Base-by-base conservation (phyloP, 257 asterid genomes). In the Rubia yunnanensis region DNA sequence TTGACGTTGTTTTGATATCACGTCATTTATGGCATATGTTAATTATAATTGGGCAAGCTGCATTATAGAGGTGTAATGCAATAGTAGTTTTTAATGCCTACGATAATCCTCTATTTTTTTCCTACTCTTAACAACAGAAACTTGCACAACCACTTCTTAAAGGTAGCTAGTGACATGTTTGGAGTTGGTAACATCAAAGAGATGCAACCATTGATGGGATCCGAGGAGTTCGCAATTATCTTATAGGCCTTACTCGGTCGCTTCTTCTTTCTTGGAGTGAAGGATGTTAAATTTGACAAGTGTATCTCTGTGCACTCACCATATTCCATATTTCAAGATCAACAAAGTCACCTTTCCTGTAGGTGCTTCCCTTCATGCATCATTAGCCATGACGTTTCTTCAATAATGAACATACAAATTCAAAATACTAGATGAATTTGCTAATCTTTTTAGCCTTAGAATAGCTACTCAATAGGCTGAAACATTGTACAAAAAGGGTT, bases 321-420 rank as follows among this genome's bases (percentile, higher is more conserved):
- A 0, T n/a, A n/a, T n/a, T n/a, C n/a, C n/a, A n/a, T 70, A 73
- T 70, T 92, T 83, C 70, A 81, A 69, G 35, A 67, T 90, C 69
- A 71, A 83, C 11, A 96, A 94, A 80, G 83, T 65, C n/a, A 92
- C 82, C 24, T 88, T 94, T n/a, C 91, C 97, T 63, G 75, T 17
- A 10, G 99, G 99, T 18, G 96, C 99, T 59, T 95, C 99, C 7
- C 88, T 90, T 65, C 97, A 94, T 53, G 99, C 97, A 44, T 90
- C 99, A 1, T 53, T 94, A 78, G 97, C 79, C 5, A 76, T 79
- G 2, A 69, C 77, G 48, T 89, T 87, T 79, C 88, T 56, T 65
- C 58, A 59, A 27, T 22, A 35, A 70, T 54, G 8, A 61, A 41
- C 48, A 38, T 44, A 14, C 24, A 23, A 36, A 23, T 36, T 36